Percentiles rank a stretch among this genome's conserved stretches.
phyloP scores from a whole-genome alignment of 2,329 filamentous ascomycete species.

The Stemphylium lycopersici region DNA sequence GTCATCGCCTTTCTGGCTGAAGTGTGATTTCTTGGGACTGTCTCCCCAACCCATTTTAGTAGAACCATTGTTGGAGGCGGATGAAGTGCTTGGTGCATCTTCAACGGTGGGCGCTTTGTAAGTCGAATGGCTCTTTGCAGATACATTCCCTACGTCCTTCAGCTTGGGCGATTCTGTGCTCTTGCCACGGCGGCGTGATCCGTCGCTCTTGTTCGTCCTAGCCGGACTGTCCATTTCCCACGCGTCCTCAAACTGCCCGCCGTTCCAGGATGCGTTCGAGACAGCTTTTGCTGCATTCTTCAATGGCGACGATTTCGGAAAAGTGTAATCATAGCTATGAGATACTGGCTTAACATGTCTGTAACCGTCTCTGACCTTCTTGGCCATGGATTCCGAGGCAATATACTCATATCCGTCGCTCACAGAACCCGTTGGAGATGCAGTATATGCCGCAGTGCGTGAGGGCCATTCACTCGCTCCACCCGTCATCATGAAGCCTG shows the following conservation, averaged over 20 bases:
- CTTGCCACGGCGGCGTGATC: not conserved
- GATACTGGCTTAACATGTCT: not conserved
- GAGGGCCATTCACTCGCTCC: slow-evolving; percentile 21
- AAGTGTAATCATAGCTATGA: not conserved
- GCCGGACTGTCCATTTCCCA: slow-evolving; percentile 4
- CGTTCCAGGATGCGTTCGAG: slow-evolving; percentile 1
- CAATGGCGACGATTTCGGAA: not conserved
- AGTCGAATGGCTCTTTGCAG: slow-evolving; percentile 19
- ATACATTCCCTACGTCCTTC: slow-evolving; percentile 7
- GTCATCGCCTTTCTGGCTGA: not conserved
- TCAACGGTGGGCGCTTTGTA: slow-evolving; percentile 34
- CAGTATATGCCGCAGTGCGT: not conserved
- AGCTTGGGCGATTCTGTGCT: not conserved
- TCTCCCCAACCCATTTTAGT: slow-evolving; percentile 6
- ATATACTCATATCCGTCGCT: not conserved
- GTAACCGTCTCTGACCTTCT: not conserved
- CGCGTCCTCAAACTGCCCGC: not conserved
- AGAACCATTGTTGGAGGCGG: slow-evolving; percentile 1
- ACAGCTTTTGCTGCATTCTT: not conserved
- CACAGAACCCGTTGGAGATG: not conserved
- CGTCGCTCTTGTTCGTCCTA: slow-evolving; percentile 1
- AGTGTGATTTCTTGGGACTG: not conserved
- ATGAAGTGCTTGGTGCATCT: slow-evolving; percentile 20
- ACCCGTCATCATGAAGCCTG: slow-evolving; percentile 32
- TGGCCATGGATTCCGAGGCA: not conserved